These are phyloP conservation scores for Oenanthe sinensis DNA, from an alignment of 129 eudicot genomes.

Conservation along the genomic window DNA sequence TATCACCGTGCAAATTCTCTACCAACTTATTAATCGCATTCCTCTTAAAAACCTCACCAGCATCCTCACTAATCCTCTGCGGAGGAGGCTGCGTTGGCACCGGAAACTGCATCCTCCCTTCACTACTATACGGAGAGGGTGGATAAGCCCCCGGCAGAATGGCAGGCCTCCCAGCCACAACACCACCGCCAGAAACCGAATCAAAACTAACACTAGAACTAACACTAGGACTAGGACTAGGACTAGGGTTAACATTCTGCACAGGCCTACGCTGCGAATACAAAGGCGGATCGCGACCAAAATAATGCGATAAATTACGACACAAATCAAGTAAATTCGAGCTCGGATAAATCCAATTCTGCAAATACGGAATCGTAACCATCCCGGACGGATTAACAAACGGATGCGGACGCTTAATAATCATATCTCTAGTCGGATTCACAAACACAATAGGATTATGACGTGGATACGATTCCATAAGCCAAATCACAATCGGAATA, in stretches of 20 bases:
- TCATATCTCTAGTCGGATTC: constrained; percentile 87
- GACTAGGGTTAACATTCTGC: constrained; percentile 23
- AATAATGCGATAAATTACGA: constrained; percentile 32
- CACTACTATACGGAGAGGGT: constrained; percentile 41
- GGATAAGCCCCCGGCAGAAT: constrained; percentile 63
- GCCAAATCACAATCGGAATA: constrained; percentile 84
- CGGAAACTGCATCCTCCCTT: constrained; percentile 34
- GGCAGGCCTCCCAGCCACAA: constrained; percentile 38
- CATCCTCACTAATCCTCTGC: constrained; percentile 47
- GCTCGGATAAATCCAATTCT: constrained; percentile 74
- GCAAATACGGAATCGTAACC: constrained; percentile 65
- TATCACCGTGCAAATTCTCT: constrained; percentile 46
- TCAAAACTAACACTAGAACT: constrained; percentile 11
- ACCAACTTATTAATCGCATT: constrained; percentile 65
- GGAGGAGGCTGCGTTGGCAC: constrained; percentile 17
- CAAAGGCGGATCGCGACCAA: constrained; percentile 51
- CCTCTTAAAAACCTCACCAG: constrained; percentile 56
- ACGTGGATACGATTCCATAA: constrained; percentile 81
- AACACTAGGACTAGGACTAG: constrained; percentile 9
- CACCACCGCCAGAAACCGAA: constrained; percentile 5
- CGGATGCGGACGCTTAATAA: constrained; percentile 55
- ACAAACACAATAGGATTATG: constrained; percentile 69
- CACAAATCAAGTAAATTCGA: constrained; percentile 66
- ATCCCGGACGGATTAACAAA: constrained; percentile 67
- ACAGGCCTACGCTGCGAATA: constrained; percentile 60